phyloP scores from a whole-genome alignment of 768 basidiomycete genomes.

The Hypsizygus marmoreus region DNA sequence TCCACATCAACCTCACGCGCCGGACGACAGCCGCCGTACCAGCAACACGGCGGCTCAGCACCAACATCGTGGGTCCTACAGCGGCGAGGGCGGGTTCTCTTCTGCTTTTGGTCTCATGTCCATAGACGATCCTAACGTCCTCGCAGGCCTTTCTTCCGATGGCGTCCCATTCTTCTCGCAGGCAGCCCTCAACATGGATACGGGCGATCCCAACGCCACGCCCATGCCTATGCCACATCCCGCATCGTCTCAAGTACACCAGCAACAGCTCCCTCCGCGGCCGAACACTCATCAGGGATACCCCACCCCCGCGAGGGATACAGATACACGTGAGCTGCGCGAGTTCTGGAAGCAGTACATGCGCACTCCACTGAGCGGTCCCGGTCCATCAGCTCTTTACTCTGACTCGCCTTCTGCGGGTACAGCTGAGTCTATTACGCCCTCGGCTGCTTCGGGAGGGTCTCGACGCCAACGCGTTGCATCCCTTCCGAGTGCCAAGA shows the following conservation, averaged over 20 bases:
- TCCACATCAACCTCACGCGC: constrained; percentile 1
- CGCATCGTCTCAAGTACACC: too few species aligned
- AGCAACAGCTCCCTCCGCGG: constrained; percentile 20
- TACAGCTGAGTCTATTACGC: constrained; percentile 6
- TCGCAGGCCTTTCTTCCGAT: constrained; percentile 61
- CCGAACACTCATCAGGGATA: constrained; percentile 16
- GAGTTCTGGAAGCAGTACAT: constrained; percentile 80
- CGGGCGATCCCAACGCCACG: constrained; percentile 16
- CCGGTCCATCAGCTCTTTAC: constrained; percentile 21
- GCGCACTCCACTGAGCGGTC: constrained; percentile 59
- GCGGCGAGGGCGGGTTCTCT: constrained; percentile 46
- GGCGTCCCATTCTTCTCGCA: constrained; percentile 64
- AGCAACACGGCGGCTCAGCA: constrained; percentile 5
- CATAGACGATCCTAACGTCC: constrained; percentile 70
- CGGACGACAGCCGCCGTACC: neutral
- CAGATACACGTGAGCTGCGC: constrained; percentile 50
- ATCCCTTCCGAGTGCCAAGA: constrained; percentile 70
- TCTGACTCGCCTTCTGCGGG: neutral
- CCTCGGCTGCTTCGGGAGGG: constrained; percentile 3
- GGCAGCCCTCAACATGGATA: constrained; percentile 5
- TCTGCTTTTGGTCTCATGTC: constrained; percentile 76
- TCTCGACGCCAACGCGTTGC: constrained; percentile 53
- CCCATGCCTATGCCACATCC: constrained; percentile 41
- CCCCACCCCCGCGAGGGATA: constrained; percentile 33
- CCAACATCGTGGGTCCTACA: neutral